phyloP scores from a whole-genome alignment of 441 rosid genomes.

The Gossypium gossypioides region DNA sequence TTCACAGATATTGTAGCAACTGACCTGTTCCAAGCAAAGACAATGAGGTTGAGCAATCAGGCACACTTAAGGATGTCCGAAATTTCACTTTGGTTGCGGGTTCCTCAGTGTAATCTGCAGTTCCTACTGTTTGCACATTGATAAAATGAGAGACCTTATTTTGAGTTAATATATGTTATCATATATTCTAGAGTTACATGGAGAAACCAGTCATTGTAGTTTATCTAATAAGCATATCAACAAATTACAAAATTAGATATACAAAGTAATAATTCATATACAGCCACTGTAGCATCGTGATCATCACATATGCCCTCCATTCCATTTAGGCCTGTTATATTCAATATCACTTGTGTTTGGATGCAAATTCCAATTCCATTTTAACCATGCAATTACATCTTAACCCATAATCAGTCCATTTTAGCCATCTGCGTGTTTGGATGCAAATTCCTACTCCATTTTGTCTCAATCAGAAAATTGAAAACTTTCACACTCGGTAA shows the following conservation, averaged over 20 bases:
- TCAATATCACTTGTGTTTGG: too few species aligned
- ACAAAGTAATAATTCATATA: background rate
- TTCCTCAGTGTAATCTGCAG: slow-evolving; percentile 51
- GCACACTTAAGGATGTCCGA: slow-evolving; percentile 47
- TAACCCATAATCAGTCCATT: background rate
- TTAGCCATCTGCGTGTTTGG: background rate
- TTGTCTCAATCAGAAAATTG: background rate
- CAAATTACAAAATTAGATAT: background rate
- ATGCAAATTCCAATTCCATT: background rate
- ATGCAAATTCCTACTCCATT: background rate
- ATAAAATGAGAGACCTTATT: background rate
- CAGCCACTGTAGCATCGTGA: background rate
- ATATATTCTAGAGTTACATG: background rate
- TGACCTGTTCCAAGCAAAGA: slow-evolving; percentile 71
- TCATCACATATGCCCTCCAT: too few species aligned
- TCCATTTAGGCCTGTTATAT: too few species aligned
- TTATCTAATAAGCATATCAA: background rate
- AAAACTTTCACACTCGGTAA: background rate
- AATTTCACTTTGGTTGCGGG: slow-evolving; percentile 62
- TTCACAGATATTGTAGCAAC: slow-evolving; percentile 11
- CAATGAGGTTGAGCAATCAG: slow-evolving; percentile 49
- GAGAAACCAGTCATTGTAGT: background rate
- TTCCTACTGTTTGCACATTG: slow-evolving; percentile 45
- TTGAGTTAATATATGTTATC: background rate
- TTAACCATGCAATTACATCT: background rate